Evolutionary conservation across 2,329 filamentous ascomycete species (phyloP).

Genomic region (Pseudocercospora fijiensis): DNA sequence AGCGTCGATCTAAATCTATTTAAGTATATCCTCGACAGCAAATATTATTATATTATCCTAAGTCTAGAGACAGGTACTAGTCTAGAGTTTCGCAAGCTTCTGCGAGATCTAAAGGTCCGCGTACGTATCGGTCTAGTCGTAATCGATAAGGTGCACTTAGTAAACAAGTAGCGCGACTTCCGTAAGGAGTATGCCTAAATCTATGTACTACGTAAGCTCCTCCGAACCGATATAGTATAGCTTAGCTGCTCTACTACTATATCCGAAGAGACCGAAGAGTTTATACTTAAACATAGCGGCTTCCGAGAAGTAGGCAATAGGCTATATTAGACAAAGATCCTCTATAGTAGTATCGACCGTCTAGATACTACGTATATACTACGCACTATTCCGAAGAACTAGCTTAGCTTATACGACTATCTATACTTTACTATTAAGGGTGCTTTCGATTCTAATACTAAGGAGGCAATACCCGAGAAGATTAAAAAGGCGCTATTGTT

Average conservation of each 20-base stretch:
- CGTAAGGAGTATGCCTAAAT: not conserved
- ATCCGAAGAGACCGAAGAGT: not conserved
- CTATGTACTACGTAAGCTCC: not conserved
- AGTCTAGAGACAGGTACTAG: not conserved
- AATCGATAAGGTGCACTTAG: not conserved
- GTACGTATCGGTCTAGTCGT: not conserved
- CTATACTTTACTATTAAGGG: not conserved
- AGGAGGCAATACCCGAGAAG: not conserved
- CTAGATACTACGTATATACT: constrained; percentile 1
- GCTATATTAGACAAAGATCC: not conserved
- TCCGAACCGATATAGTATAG: not conserved
- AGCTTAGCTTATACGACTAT: not conserved
- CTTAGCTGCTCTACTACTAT: not conserved
- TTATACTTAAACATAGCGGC: not conserved
- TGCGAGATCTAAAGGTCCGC: not conserved
- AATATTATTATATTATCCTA: not conserved
- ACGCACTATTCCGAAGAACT: not conserved
- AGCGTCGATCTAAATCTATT: not conserved
- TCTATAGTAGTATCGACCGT: not conserved
- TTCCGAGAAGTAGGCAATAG: not conserved
- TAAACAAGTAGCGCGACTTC: not conserved
- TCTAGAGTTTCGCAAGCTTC: not conserved
- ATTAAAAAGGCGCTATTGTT: not conserved
- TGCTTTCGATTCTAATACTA: not conserved
- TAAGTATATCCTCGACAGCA: not conserved